Conservation (phyloP, 306 rosid species). For the Castanea crenata region DNA sequence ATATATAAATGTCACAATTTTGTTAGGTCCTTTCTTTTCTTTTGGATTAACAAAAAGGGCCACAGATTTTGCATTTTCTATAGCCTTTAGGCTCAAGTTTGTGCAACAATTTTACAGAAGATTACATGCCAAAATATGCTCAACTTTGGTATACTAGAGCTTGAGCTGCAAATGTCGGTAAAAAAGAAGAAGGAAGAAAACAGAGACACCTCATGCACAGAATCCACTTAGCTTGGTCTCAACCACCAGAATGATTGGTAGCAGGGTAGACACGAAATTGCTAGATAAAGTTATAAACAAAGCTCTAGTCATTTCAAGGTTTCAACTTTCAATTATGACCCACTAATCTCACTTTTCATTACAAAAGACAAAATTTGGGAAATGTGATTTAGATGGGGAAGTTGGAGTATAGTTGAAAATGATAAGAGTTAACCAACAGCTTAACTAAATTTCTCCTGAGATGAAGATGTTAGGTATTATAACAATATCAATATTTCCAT, state of each 20-base stretch:
- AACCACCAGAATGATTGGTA: constrained; percentile 3
- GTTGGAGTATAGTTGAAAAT: constrained; percentile 13
- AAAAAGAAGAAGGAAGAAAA: background rate
- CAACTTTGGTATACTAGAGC: no score
- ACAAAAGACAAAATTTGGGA: constrained; percentile 17
- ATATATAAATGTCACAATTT: background rate
- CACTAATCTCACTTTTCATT: constrained; percentile 13
- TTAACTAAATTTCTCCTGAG: constrained; percentile 1
- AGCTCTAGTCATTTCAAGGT: background rate
- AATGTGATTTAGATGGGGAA: background rate
- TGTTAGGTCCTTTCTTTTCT: background rate
- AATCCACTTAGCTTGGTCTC: background rate
- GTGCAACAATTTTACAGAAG: background rate
- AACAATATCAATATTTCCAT: background rate
- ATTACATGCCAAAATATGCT: no score
- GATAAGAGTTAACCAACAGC: constrained; percentile 17
- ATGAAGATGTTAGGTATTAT: background rate
- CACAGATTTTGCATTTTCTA: background rate
- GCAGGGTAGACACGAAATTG: background rate
- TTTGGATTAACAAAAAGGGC: background rate
- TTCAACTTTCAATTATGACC: constrained; percentile 16
- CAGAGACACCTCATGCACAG: background rate
- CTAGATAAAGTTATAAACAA: background rate
- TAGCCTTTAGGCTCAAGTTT: background rate
- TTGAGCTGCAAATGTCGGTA: background rate